Base-by-base conservation (phyloP, 177 flowering plant genomes). In the Tripterygium wilfordii region DNA sequence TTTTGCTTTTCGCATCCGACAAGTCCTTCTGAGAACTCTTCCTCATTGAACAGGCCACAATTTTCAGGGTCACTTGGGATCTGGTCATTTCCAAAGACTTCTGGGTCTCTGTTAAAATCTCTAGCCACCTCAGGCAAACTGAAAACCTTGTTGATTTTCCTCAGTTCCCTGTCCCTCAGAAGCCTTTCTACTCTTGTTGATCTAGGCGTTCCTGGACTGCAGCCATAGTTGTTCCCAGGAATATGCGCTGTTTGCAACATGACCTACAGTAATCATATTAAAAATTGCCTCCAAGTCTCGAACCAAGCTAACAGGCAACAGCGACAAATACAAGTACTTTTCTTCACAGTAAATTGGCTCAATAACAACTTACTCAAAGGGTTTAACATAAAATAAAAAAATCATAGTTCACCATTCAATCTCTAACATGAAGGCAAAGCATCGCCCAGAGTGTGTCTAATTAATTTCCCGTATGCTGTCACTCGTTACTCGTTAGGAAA, bases 111-210 rank as follows among this genome's bases (percentile, higher is more conserved):
- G 36, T 27, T 42, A 30, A 35, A 45, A 56, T 71, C 75, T 45
- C 39, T 42, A 29, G 36, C 36, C 5, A 63, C 76, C 15, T 66
- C 79, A 48, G 26, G 57, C 9, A 58, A 13, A 16, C 56, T 54
- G 31, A 24, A 47, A 56, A 60, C 30, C 58, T 64, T 65, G 64
- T 35, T 75, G 33, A 49, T 27, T 65, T 58, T 82, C 58, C 82
- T 66, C 22, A 72, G 42, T 62, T 78, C 81, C 48, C 96, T 79
- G n/a, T 72, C 85, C 41, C 79, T 73, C 54, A 88, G 45, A 22
- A 84, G 74, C 74, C 96, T 71, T 46, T 73, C 86, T 50, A 80
- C 5, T 54, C 88, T 64, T 31, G 65, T 70, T n/a, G n/a, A n/a
- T 19, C 54, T 33, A 8, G 78, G 73, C 5, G 77, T 57, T 20